Evolutionary conservation across 2,329 filamentous ascomycete genomes (phyloP).

Genomic region (Penicillium crustosum): DNA sequence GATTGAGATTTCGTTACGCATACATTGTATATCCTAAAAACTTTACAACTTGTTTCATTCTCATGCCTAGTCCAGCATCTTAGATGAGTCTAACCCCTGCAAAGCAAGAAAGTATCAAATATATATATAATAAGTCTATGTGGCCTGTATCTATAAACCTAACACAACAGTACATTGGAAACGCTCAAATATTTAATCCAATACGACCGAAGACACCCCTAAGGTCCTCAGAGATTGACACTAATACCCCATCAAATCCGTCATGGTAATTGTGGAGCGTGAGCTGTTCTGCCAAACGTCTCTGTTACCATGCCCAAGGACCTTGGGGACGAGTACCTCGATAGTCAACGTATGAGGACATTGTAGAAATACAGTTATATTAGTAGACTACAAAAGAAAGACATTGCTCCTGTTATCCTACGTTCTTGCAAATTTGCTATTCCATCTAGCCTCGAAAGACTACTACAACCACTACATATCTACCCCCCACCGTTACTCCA

Average conservation of each 20-base stretch:
- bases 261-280: conserved; percentile 8
- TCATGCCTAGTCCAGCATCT: too few species aligned
- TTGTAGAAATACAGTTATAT: conserved; percentile 11
- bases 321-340: conserved; percentile 40
- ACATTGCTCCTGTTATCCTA: neutral
- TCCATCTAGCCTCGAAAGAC: neutral
- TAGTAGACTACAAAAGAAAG: neutral
- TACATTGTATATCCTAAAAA: too few species aligned
- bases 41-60: too few species aligned
- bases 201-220: conserved; percentile 1
- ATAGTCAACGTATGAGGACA: conserved; percentile 23
- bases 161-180: neutral
- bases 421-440: neutral
- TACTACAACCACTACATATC: neutral
- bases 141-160: neutral
- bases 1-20: too few species aligned
- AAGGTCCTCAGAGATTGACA: conserved; percentile 30
- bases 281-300: neutral
- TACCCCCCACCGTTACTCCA: neutral
- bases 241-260: conserved; percentile 4
- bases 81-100: too few species aligned
- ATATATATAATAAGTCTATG: neutral
- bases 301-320: conserved; percentile 23
- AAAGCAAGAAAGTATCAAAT: too few species aligned
- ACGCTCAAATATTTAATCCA: too few species aligned